Evolutionary conservation across 306 rosid species (phyloP).

Genomic region (Lablab purpureus): DNA sequence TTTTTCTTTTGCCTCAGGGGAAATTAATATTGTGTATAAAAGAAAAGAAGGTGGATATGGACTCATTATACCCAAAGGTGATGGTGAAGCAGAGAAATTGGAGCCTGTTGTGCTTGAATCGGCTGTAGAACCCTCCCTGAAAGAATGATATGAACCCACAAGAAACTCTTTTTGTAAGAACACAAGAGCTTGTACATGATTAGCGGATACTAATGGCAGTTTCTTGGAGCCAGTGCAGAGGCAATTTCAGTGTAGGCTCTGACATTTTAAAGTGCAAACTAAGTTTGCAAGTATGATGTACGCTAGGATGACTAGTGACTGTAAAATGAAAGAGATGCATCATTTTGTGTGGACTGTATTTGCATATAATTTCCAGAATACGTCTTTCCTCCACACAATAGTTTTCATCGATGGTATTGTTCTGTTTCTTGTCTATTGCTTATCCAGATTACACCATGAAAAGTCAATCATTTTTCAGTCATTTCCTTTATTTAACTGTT

Average conservation of each 20-base stretch:
- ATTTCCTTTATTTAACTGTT: not conserved
- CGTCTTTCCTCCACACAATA: conserved; percentile 18
- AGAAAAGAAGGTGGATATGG: conserved; percentile 93
- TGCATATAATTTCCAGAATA: conserved; percentile 31
- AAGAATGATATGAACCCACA: conserved; percentile 56
- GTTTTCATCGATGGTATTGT: conserved; percentile 1
- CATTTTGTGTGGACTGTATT: conserved; percentile 5
- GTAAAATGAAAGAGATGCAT: conserved; percentile 38
- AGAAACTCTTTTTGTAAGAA: conserved; percentile 37
- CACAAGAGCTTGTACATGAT: conserved; percentile 46
- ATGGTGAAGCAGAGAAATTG: conserved; percentile 56
- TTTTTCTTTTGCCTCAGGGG: conserved; percentile 60
- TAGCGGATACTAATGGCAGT: conserved; percentile 32
- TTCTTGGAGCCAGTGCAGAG: conserved; percentile 44
- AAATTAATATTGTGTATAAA: conserved; percentile 81
- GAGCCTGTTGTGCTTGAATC: conserved; percentile 55
- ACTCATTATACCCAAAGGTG: conserved; percentile 80
- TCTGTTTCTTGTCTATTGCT: conserved; percentile 19
- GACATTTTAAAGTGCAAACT: conserved; percentile 32
- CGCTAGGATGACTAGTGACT: conserved; percentile 31
- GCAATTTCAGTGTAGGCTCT: conserved; percentile 27
- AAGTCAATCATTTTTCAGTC: conserved; percentile 26
- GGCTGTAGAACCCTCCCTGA: conserved; percentile 60
- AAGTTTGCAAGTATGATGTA: conserved; percentile 42
- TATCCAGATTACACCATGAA: not conserved